These are phyloP conservation scores for Neurospora terricola DNA, from an alignment of 495 filamentous ascomycete species.

Conservation along the genomic window DNA sequence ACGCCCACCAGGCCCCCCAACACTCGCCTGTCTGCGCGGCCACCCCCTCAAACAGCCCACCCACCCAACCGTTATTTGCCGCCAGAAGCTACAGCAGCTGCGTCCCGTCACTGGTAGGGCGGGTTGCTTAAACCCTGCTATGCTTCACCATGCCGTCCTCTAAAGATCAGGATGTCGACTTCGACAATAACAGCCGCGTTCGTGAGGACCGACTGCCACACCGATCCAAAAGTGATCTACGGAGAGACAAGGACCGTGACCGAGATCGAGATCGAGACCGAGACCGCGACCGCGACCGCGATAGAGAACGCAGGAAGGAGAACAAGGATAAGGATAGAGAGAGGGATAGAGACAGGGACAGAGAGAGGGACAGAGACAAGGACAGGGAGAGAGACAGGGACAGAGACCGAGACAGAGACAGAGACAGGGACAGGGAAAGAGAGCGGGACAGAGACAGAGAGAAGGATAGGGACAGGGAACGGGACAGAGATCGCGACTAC, in stretches of 20 bases:
- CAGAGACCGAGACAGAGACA: conserved; percentile 13
- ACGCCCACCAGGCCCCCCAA: neutral
- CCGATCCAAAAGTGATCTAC: conserved; percentile 17
- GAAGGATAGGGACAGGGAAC: conserved; percentile 8
- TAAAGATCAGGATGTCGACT: conserved; percentile 31
- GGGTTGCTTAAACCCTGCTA: conserved; percentile 25
- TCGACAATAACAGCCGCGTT: conserved; percentile 26
- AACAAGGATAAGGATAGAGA: conserved; percentile 10
- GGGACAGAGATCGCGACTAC: neutral
- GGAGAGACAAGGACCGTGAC: conserved; percentile 22
- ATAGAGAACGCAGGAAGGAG: conserved; percentile 8
- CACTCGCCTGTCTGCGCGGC: neutral
- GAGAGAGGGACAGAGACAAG: neutral
- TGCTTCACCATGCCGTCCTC: conserved; percentile 35
- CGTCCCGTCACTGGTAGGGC: conserved; percentile 12
- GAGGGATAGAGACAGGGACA: conserved; percentile 2
- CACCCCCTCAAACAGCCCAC: neutral
- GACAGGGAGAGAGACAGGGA: conserved; percentile 12
- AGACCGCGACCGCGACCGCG: conserved; percentile 7
- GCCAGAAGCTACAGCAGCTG: conserved; percentile 5
- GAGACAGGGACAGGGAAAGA: conserved; percentile 7
- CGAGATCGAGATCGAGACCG: conserved; percentile 18
- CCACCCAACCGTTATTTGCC: neutral
- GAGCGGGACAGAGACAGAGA: neutral
- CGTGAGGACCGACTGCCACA: conserved; percentile 28